Percentiles rank a stretch among this genome's conserved stretches.
Conservation (phyloP, 108 stramenopile species). For the Conticribra weissflogii region DNA sequence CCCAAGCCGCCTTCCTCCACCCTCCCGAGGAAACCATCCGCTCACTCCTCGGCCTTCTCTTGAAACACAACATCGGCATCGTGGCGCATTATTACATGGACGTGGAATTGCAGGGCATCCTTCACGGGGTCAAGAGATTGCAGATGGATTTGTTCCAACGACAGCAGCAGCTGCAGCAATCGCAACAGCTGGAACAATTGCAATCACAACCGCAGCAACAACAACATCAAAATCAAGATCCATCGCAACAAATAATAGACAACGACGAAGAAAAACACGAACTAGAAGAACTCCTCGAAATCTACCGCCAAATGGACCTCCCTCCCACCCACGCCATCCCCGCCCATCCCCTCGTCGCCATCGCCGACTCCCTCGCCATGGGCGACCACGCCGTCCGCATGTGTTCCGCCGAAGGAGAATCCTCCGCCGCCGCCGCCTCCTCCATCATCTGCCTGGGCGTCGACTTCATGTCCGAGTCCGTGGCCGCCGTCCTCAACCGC, state of each 20-base stretch:
- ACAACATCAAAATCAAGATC: no score
- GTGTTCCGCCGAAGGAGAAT: constrained; percentile 48
- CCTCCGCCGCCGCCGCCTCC: constrained; percentile 40
- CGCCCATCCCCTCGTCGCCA: constrained; percentile 63
- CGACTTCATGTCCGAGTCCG: constrained; percentile 95
- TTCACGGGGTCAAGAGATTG: constrained; percentile 64
- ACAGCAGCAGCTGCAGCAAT: no score
- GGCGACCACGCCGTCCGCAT: constrained; percentile 92
- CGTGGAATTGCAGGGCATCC: constrained; percentile 93
- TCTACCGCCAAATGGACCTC: no score
- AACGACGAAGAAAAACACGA: no score
- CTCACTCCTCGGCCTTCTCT: constrained; percentile 54
- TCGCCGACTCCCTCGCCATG: constrained; percentile 95
- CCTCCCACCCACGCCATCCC: constrained; percentile 18
- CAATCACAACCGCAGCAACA: no score
- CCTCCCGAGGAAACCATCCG: constrained; percentile 75
- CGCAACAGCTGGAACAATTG: no score
- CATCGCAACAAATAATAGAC: no score
- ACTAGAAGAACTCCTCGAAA: no score
- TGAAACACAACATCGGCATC: constrained; percentile 80
- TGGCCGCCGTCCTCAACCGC: constrained; percentile 79
- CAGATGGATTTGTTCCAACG: constrained; percentile 23
- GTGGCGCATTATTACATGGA: constrained; percentile 99
- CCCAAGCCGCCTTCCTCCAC: constrained; percentile 83
- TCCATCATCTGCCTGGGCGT: constrained; percentile 90